Evolutionary conservation across 345 rosid genomes (phyloP), one percentile per base, ranked within the genome.

Genomic region (Punica granatum): DNA sequence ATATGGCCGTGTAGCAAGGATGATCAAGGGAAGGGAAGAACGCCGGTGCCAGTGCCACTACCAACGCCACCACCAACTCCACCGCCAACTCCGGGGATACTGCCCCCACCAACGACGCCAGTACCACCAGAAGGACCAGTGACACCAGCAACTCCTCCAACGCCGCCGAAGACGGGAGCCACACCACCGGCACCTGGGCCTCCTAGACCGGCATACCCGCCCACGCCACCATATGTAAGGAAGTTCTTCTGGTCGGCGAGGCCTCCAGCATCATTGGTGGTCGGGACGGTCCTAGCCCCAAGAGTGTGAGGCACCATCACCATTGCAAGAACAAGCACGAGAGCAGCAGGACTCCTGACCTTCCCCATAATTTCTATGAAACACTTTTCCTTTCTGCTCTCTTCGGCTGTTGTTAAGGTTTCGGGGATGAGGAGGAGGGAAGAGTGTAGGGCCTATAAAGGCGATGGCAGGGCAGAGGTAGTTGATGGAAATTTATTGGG

Each of bases 191-290:
- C 60, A 9, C 33, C 28, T 7, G 56, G 36, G 68, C 77, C 66
- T 7, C 91, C 98, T 9, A 89, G 5, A 3, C 98, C 96, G 2
- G 85, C 64, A 64, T 23, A 75, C 48, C 92, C 96, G 0, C 92
- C 79, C 3, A 81, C 67, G 6, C 96, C 96, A 30, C 93, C 92
- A n/a, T 80, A 92, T 19, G 81, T 69, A 34, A 74, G 30, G 65
- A 86, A 85, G 80, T 86, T 86, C 84, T 89, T 92, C 69, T 86
- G 85, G 81, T 92, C 96, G 48, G 73, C 76, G 33, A 89, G 70
- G 60, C 60, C 60, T 9, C 88, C 85, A 16, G 77, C 74, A 14
- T 25, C 35, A 7, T 28, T 7, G 21, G 49, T 68, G 43, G 35
- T 62, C 1, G 86, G 90, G 53, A 49, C 68, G 26, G 56, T 77